A percentile compares a stretch with the other conserved stretches of the same genome.
These are phyloP conservation scores for Metroxylon sagu DNA, from an alignment of 176 grass and related monocot species.

Conservation along the genomic window DNA sequence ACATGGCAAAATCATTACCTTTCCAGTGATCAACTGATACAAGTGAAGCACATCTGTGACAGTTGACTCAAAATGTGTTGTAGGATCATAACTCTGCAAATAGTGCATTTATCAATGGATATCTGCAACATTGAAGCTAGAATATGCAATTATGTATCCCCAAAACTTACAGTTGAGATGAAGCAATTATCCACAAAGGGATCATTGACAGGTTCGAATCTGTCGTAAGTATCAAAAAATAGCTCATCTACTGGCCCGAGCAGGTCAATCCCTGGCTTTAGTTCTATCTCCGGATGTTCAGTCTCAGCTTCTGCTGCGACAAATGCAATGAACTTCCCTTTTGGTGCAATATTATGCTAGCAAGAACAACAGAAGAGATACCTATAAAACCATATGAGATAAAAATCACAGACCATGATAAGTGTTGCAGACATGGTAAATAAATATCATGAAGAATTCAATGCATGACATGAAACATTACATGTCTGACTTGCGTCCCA, in stretches of 20 bases:
- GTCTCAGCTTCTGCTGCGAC: constrained; percentile 75
- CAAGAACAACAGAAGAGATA: constrained; percentile 95
- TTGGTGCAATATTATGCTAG: constrained; percentile 80
- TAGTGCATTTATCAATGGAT: constrained; percentile 13
- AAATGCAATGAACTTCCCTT: constrained; percentile 93
- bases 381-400: constrained; percentile 40
- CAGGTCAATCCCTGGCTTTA: constrained; percentile 79
- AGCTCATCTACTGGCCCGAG: constrained; percentile 77
- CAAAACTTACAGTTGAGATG: constrained; percentile 59
- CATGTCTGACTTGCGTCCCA: constrained; percentile 91
- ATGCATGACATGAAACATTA: constrained; percentile 8
- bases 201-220: constrained; percentile 81
- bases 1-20: constrained; percentile 27
- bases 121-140: constrained; percentile 10
- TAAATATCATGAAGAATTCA: no score
- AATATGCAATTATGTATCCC: not conserved
- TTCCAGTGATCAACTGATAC: constrained; percentile 85
- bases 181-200: constrained; percentile 80
- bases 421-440: no score
- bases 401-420: not conserved
- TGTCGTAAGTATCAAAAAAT: constrained; percentile 84
- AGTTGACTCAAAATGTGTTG: constrained; percentile 93
- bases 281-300: constrained; percentile 49
- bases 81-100: constrained; percentile 80
- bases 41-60: constrained; percentile 74